These are phyloP conservation scores for Podaxis sp. DNA, from an alignment of 768 basidiomycete species.

Conservation along the genomic window DNA sequence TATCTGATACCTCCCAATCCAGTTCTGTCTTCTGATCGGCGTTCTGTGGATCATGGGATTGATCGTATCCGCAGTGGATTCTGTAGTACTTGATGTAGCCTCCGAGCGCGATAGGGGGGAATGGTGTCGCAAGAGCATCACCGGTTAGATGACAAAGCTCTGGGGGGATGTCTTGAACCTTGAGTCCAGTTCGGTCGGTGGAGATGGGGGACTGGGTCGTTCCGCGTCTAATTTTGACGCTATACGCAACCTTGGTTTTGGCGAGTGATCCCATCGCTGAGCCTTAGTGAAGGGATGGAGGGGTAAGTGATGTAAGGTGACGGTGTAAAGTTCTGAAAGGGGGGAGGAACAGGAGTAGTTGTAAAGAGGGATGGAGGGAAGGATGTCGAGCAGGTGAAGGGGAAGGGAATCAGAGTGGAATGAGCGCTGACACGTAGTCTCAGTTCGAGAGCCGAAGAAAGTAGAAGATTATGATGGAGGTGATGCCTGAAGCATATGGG, in stretches of 20 bases:
- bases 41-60: not conserved
- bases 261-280: conserved; percentile 6
- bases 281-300: not conserved
- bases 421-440: conserved; percentile 6
- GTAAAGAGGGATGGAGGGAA: not conserved
- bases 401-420: not conserved
- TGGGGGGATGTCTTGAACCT: conserved; percentile 7
- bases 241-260: conserved; percentile 2
- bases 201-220: not conserved
- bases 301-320: not conserved
- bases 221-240: conserved; percentile 8
- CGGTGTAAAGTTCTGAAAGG: not conserved
- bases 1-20: conserved; percentile 10
- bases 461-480: not conserved
- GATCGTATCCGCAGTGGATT: conserved; percentile 10
- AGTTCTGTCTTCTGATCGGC: not conserved
- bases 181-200: conserved; percentile 4
- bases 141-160: conserved; percentile 9
- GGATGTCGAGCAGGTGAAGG: not conserved
- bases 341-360: not conserved
- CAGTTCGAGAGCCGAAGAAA: not conserved
- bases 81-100: conserved; percentile 39
- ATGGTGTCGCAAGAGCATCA: conserved; percentile 22
- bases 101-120: conserved; percentile 34
- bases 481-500: conserved; percentile 3